Percentiles rank a stretch among this genome's conserved stretches.
Evolutionary conservation across 371 early-diverging fungal species (phyloP).

Genomic region (Syncephalastrum sp.): DNA sequence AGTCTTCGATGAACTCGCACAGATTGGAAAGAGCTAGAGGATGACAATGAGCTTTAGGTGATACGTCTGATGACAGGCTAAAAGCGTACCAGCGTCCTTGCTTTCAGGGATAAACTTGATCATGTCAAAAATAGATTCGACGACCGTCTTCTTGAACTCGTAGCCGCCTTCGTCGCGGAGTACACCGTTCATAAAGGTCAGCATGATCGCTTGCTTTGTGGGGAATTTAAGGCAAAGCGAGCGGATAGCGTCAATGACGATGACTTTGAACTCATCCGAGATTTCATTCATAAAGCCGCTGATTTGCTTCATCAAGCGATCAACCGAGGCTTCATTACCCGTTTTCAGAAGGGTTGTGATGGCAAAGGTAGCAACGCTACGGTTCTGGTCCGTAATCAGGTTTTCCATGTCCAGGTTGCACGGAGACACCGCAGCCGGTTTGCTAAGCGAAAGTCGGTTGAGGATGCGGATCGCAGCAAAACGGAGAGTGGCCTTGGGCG

Average conservation of each 20-base stretch:
- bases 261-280: slow-evolving; percentile 97
- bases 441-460: slow-evolving; percentile 85
- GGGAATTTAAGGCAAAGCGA: slow-evolving; percentile 97
- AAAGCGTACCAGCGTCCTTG: slow-evolving; percentile 76
- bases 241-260: slow-evolving; percentile 96
- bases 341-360: slow-evolving; percentile 98
- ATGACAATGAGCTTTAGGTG: background rate
- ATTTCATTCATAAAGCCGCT: slow-evolving; percentile 96
- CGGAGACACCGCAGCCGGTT: slow-evolving; percentile 86
- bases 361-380: slow-evolving; percentile 97
- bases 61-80: background rate
- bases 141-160: slow-evolving; percentile 93
- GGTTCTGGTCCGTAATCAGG: slow-evolving; percentile 93
- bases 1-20: slow-evolving; percentile 99
- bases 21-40: slow-evolving; percentile 83
- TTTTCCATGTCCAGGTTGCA: slow-evolving; percentile 98
- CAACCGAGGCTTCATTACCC: slow-evolving; percentile 96
- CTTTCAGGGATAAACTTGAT: slow-evolving; percentile 90
- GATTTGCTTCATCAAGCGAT: slow-evolving; percentile 98
- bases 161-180: slow-evolving; percentile 98
- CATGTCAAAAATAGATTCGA: slow-evolving; percentile 96
- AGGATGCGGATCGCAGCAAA: slow-evolving; percentile 97
- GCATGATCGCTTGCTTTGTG: slow-evolving; percentile 89
- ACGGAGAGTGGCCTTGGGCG: slow-evolving; percentile 89
- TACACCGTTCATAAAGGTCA: slow-evolving; percentile 88